Conservation (phyloP, 2,329 filamentous ascomycete species). For the Colletotrichum eleusines region DNA sequence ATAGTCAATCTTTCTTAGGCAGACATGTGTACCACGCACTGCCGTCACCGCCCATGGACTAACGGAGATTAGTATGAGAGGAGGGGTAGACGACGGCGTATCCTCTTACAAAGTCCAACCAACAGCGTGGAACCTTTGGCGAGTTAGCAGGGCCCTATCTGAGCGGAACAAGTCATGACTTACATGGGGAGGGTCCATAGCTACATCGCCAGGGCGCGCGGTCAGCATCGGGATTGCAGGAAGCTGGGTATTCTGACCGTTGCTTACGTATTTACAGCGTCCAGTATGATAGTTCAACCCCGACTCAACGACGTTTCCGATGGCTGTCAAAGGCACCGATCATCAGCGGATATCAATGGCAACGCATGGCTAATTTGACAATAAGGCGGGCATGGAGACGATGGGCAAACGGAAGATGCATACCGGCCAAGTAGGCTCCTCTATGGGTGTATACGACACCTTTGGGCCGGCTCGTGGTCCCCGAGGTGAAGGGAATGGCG, state of each 20-base stretch:
- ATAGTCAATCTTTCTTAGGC: constrained; percentile 95
- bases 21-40: constrained; percentile 81
- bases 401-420: background rate
- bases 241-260: too few relatives aligned
- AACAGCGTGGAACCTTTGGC: constrained; percentile 72
- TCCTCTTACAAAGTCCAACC: constrained; percentile 72
- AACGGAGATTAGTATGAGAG: background rate
- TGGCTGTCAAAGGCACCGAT: constrained; percentile 66
- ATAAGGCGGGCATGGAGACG: background rate
- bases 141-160: background rate
- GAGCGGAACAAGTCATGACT: constrained; percentile 60
- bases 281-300: constrained; percentile 79
- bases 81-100: too few relatives aligned
- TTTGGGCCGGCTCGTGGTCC: constrained; percentile 91
- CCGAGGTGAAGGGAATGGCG: constrained; percentile 92
- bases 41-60: constrained; percentile 89
- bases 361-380: background rate
- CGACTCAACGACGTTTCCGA: constrained; percentile 90
- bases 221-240: background rate
- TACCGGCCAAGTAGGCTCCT: constrained; percentile 66
- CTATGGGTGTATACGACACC: constrained; percentile 94
- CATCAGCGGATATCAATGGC: background rate
- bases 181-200: constrained; percentile 95
- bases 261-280: constrained; percentile 74
- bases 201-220: background rate